Conservation (phyloP, 495 filamentous ascomycete genomes). For the Hypoxylon crocopeplum region DNA sequence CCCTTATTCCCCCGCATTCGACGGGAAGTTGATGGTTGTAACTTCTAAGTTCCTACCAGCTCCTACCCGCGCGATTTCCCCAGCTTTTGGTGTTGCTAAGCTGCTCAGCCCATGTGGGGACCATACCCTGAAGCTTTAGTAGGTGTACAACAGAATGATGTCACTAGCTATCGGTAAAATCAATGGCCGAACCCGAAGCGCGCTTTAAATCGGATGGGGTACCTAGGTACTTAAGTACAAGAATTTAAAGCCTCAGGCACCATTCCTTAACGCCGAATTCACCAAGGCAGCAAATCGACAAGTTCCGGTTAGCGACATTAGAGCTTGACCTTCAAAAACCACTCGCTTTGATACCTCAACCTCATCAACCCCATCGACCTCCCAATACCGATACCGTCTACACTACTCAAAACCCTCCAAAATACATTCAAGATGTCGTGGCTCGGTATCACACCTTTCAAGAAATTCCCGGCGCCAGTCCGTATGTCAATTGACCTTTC, state of each 20-base stretch:
- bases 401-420: constrained; percentile 24
- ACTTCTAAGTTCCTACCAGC: not conserved
- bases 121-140: constrained; percentile 5
- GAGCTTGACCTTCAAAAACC: constrained; percentile 50
- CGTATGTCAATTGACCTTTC: constrained; percentile 65
- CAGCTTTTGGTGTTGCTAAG: constrained; percentile 29
- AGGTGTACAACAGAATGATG: constrained; percentile 19
- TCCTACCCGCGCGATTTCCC: constrained; percentile 28
- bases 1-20: constrained; percentile 35
- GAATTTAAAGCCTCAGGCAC: too few species aligned
- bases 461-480: constrained; percentile 90
- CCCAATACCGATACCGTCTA: constrained; percentile 32
- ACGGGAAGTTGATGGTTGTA: constrained; percentile 2
- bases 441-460: constrained; percentile 67
- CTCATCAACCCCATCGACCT: constrained; percentile 20
- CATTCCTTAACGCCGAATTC: not conserved
- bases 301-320: constrained; percentile 18
- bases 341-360: constrained; percentile 43
- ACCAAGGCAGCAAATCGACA: constrained; percentile 10
- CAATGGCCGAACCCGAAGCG: constrained; percentile 5
- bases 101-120: too few species aligned
- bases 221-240: not conserved
- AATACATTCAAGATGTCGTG: constrained; percentile 70
- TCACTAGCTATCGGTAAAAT: constrained; percentile 20
- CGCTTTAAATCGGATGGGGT: not conserved